Conservation (phyloP, 164 flowering plant species). For the Vitis amurensis region DNA sequence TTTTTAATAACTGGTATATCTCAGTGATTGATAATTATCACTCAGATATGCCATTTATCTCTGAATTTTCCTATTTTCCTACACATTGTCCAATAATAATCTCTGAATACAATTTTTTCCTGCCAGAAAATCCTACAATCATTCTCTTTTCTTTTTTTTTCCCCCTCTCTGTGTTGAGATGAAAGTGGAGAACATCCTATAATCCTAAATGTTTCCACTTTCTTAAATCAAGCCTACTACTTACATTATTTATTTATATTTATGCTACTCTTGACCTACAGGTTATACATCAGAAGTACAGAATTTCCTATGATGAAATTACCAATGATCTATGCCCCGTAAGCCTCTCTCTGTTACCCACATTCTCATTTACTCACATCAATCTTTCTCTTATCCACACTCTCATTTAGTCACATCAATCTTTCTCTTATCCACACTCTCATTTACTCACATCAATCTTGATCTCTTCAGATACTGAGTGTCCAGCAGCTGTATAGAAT, state of each 20-base stretch:
- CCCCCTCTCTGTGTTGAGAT: not conserved
- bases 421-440: not conserved
- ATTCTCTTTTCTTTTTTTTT: not conserved
- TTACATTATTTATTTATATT: not conserved
- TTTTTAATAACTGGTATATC: not conserved
- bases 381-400: not conserved
- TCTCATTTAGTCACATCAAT: no score
- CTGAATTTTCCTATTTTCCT: no score
- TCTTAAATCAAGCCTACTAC: not conserved
- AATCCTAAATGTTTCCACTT: not conserved
- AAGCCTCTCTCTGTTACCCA: conserved; percentile 24
- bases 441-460: conserved; percentile 10
- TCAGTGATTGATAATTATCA: not conserved
- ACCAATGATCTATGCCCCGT: conserved; percentile 69
- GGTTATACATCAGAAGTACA: conserved; percentile 77
- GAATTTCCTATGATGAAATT: conserved; percentile 74
- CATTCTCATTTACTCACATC: conserved; percentile 5
- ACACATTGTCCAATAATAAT: no score
- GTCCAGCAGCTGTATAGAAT: conserved; percentile 86
- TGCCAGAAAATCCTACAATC: no score
- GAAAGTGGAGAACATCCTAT: not conserved
- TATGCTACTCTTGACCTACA: conserved; percentile 20
- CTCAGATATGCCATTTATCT: not conserved
- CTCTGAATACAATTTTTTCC: no score
- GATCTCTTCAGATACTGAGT: conserved; percentile 55